Evolutionary conservation across 169 alveolate genomes (phyloP), one percentile per base, ranked within the genome.

Genomic region (Toxoplasma gondii): DNA sequence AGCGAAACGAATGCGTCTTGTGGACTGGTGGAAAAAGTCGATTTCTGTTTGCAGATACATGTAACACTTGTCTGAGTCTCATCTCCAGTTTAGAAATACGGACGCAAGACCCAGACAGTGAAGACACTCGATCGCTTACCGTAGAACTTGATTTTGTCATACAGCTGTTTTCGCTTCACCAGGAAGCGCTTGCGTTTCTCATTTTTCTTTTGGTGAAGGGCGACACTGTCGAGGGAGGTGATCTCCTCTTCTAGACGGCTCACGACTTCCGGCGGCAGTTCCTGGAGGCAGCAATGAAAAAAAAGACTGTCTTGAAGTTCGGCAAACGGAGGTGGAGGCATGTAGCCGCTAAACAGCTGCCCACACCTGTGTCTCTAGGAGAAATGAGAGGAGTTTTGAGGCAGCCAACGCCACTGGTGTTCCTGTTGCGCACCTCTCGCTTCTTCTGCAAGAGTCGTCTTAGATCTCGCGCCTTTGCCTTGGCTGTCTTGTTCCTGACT

Each of bases 131-230:
- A 0, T 24, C 45, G 12, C 84, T 74, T 74, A 74, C 84, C 84
- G 84, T 74, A 74, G 44, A 74, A 74, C 41, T 38, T n/a, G 27
- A 74, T 27, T 34, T 74, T 74, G 84, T 74, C 84, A 44, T 74
- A 74, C 41, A 74, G 84, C 84, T 74, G 49, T 38, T 74, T 74
- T 44, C 45, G 27, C 84, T 38, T 74, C 49, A 38, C 84, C 84
- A 74, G 22, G 1, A 74, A 74, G 27, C 84, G 39, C 45, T 74
- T 74, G 22, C 84, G 84, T 34, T 74, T 74, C 44, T n/a, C 84
- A 38, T 34, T 38, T 24, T 74, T 74, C 84, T 38, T 74, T 17
- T n/a, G 41, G 12, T 74, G 84, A n/a, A 36, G n/a, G 44, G 84
- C 84, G 12, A 7, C 84, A 5, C 45, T 74, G 22, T 74, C 84